A percentile compares a stretch with the other conserved stretches of the same genome.
These are phyloP conservation scores for Sechiopsis laciniata DNA, from an alignment of 306 rosid genomes.

Conservation along the genomic window DNA sequence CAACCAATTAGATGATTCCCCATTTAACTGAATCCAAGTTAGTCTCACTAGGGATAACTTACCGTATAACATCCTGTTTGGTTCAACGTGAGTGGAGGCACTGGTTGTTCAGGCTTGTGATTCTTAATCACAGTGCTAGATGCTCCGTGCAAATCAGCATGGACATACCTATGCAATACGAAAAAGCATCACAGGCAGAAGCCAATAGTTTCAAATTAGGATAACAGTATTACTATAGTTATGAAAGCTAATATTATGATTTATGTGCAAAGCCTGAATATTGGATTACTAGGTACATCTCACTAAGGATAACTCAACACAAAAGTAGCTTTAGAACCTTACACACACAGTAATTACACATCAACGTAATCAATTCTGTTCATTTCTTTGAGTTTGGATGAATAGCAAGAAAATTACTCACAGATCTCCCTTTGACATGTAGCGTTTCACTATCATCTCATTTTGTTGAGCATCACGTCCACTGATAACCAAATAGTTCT, in stretches of 20 bases:
- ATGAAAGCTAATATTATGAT: background rate
- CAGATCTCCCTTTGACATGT: conserved; percentile 98
- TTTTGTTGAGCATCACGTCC: conserved; percentile 99
- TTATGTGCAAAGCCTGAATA: background rate
- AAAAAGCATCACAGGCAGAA: conserved; percentile 33
- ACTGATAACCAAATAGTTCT: conserved; percentile 93
- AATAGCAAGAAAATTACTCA: conserved; percentile 43
- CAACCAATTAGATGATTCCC: conserved; percentile 25
- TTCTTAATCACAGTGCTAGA: conserved; percentile 88
- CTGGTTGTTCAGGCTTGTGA: conserved; percentile 78
- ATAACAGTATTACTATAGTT: conserved; percentile 10
- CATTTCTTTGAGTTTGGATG: conserved; percentile 5
- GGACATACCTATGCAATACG: conserved; percentile 63
- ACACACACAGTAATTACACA: background rate
- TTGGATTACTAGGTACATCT: background rate
- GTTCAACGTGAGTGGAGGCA: conserved; percentile 85
- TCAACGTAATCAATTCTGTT: background rate
- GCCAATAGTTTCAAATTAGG: conserved; percentile 19
- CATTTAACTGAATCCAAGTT: conserved; percentile 25
- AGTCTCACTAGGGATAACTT: conserved; percentile 29
- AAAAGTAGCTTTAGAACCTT: conserved; percentile 12
- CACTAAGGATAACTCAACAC: background rate
- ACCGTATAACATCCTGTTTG: conserved; percentile 96
- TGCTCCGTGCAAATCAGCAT: conserved; percentile 97
- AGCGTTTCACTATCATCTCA: conserved; percentile 98